These are phyloP conservation scores for Phaeotremella skinneri DNA, from an alignment of 768 basidiomycete genomes.

Conservation along the genomic window DNA sequence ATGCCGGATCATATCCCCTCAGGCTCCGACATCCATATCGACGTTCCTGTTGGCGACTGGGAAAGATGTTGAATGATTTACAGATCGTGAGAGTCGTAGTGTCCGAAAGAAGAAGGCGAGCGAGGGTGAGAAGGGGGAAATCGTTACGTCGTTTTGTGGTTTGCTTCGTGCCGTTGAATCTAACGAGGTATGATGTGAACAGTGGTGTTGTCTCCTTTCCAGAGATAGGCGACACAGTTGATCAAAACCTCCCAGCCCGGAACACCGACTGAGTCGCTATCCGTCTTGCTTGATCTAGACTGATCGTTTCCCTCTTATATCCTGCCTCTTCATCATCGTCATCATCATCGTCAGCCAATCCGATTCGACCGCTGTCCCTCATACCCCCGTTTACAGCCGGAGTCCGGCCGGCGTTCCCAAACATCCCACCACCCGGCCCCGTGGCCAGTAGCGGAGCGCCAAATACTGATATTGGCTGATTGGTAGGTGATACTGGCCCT, in stretches of 20 bases:
- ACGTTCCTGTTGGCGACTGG: too few species aligned
- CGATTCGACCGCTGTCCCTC: conserved; percentile 53
- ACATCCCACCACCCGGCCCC: conserved; percentile 45
- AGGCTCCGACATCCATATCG: too few species aligned
- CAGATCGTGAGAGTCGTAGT: too few species aligned
- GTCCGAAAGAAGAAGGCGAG: too few species aligned
- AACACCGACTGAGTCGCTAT: conserved; percentile 50
- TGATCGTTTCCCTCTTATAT: conserved; percentile 67
- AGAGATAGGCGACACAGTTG: not conserved
- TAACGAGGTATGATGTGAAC: too few species aligned
- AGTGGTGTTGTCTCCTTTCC: too few species aligned
- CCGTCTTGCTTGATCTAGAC: conserved; percentile 69
- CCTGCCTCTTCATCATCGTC: conserved; percentile 59
- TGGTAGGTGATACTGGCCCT: conserved; percentile 36
- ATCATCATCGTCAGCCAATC: conserved; percentile 73
- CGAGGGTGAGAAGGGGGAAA: too few species aligned
- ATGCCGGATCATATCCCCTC: too few species aligned
- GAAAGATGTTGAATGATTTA: too few species aligned
- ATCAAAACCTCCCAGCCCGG: conserved; percentile 32
- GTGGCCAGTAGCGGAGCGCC: conserved; percentile 58
- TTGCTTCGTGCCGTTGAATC: too few species aligned
- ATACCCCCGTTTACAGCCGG: conserved; percentile 55
- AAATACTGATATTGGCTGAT: conserved; percentile 76
- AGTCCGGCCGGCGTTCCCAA: conserved; percentile 32
- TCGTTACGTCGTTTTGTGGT: too few species aligned